These are phyloP conservation scores for Fusarium continuum DNA, from an alignment of 2,329 filamentous ascomycete genomes.

Conservation along the genomic window DNA sequence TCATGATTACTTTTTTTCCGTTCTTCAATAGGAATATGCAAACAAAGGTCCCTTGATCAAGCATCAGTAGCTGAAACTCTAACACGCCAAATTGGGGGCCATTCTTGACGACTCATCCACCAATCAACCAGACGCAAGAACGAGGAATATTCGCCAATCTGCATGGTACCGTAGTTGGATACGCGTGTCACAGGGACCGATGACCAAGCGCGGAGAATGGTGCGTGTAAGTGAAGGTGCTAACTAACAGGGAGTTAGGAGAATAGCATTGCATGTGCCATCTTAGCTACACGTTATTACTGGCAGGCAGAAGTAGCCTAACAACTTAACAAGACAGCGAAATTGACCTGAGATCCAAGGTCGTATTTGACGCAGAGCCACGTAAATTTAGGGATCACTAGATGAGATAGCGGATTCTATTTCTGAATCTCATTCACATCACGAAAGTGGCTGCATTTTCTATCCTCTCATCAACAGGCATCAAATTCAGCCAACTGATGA, in stretches of 20 bases:
- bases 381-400: background rate
- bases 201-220: background rate
- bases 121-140: slow-evolving; percentile 5
- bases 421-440: slow-evolving; percentile 15
- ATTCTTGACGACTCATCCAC: slow-evolving; percentile 14
- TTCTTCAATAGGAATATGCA: slow-evolving; percentile 4
- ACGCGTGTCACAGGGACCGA: background rate
- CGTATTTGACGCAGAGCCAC: background rate
- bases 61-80: slow-evolving; percentile 28
- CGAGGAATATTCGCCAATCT: slow-evolving; percentile 11
- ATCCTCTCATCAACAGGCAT: background rate
- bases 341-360: background rate
- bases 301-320: too few species aligned
- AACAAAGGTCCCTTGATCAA: slow-evolving; percentile 31
- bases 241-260: background rate
- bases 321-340: too few species aligned
- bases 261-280: too few species aligned
- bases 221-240: background rate
- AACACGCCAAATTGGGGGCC: slow-evolving; percentile 13
- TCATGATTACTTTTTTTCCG: slow-evolving; percentile 13
- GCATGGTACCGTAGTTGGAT: background rate
- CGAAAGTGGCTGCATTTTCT: slow-evolving; percentile 14
- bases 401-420: slow-evolving; percentile 34
- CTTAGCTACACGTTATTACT: too few species aligned
- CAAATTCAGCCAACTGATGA: background rate